Base-by-base conservation (phyloP, 2,329 filamentous ascomycete species). In the Phoma herbarum region DNA sequence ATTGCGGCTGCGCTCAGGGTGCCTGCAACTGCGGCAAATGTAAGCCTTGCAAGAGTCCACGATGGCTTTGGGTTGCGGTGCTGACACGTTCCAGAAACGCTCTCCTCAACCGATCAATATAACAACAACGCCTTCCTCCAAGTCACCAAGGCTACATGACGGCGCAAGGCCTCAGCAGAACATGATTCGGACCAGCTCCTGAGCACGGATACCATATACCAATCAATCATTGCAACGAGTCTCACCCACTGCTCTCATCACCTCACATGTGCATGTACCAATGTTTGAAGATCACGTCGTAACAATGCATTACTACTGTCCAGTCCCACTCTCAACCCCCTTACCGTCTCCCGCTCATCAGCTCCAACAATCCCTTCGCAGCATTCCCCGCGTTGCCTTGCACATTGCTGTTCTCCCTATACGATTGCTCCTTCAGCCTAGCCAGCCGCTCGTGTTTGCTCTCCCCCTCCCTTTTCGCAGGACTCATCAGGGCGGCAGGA, bases 351-450 rank as follows among this genome's bases (percentile, higher is more conserved):
- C 65, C 69, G 31, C 63, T 66, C 74, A 73, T 76, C 52, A 87
- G 72, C 60, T 81, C 82, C 60, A 86, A 66, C 64, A 88, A 68
- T 8, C 83, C 85, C 66, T 81, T 83, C 12, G 81, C 84, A 9
- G 84, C 84, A 43, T 80, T 78, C 80, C 83, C 57, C 80, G 80
- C 35, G 82, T 37, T 52, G 10, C 46, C 47, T 16, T 42, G 76
- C 18, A 78, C 80, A 68, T 79, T 83, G 60, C 72, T 83, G 60
- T 71, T 69, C 23, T 70, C 73, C 26, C 69, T 63, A 33, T 67
- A 71, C 29, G 66, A 66, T 46, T 74, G 65, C 47, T 69, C 64
- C 53, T 65, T 71, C 65, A 70, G 64, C 46, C 67, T 61, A 48
- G 72, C 61, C 18, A 72, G 37, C 37, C 68, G 53, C 44, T 70